Evolutionary conservation across 768 basidiomycete genomes (phyloP).

Genomic region (Termitomyces sp.): DNA sequence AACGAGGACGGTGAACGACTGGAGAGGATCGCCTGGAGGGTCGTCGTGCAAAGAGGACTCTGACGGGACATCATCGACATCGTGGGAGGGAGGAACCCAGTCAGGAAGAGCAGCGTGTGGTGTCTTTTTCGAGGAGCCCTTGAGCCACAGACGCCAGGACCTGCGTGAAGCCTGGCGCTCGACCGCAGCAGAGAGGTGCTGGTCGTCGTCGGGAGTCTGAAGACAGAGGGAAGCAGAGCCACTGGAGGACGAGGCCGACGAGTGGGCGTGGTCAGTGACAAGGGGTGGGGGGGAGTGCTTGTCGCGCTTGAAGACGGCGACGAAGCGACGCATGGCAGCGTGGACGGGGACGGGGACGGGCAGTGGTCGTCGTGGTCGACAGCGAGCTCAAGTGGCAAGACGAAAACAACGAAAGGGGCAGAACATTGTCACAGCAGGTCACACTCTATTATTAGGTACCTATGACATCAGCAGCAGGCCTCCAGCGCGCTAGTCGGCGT

Average conservation of each 20-base stretch:
- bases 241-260: constrained; percentile 58
- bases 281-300: constrained; percentile 26
- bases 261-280: constrained; percentile 33
- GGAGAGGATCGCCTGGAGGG: constrained; percentile 1
- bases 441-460: constrained; percentile 8
- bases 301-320: constrained; percentile 51
- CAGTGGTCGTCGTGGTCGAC: constrained; percentile 7
- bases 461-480: constrained; percentile 12
- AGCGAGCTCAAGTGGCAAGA: neutral
- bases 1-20: constrained; percentile 32
- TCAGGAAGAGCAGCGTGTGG: constrained; percentile 15
- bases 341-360: constrained; percentile 1
- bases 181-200: constrained; percentile 17
- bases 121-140: constrained; percentile 15
- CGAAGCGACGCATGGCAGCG: constrained; percentile 56
- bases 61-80: constrained; percentile 11
- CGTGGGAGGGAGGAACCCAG: constrained; percentile 23
- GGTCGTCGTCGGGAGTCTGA: constrained; percentile 60
- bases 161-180: constrained; percentile 33
- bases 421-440: constrained; percentile 6
- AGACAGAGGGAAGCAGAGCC: constrained; percentile 50
- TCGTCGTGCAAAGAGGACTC: constrained; percentile 12
- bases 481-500: constrained; percentile 47
- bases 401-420: constrained; percentile 12
- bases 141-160: constrained; percentile 55